phyloP scores from a whole-genome alignment of 2,329 filamentous ascomycete species.

The Xylariomycetidae sp. region DNA sequence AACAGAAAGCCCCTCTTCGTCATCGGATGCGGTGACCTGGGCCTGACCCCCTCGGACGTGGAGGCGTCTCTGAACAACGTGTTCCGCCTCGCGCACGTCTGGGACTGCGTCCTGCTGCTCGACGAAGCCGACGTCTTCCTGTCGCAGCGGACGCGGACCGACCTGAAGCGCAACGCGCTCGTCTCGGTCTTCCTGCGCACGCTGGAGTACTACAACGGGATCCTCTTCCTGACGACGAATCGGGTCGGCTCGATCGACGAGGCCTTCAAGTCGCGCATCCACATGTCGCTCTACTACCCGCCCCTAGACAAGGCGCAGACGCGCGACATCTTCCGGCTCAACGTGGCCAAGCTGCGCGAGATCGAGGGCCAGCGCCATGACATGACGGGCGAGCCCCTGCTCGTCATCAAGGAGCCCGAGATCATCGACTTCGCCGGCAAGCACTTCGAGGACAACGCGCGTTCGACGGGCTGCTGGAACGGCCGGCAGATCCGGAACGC shows the following conservation, averaged over 20 bases:
- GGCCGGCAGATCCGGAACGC: constrained; percentile 30
- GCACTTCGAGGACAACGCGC: constrained; percentile 28
- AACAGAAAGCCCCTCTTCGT: constrained; percentile 40
- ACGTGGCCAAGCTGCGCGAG: constrained; percentile 32
- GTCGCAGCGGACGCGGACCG: constrained; percentile 22
- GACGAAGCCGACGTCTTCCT: constrained; percentile 27
- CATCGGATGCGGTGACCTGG: constrained; percentile 46
- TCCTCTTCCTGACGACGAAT: constrained; percentile 41
- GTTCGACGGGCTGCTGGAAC: constrained; percentile 27
- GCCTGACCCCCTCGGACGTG: constrained; percentile 35
- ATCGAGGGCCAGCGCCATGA: constrained; percentile 31
- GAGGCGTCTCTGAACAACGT: constrained; percentile 37
- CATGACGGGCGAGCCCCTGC: constrained; percentile 30
- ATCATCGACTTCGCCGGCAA: constrained; percentile 31
- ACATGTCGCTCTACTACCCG: constrained; percentile 33
- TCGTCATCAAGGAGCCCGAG: constrained; percentile 30
- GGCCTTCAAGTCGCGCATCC: constrained; percentile 38
- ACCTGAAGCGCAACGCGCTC: constrained; percentile 31
- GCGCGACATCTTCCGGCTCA: constrained; percentile 36
- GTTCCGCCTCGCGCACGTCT: constrained; percentile 35
- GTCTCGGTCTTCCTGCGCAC: constrained; percentile 34
- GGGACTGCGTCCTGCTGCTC: constrained; percentile 25
- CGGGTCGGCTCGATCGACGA: constrained; percentile 38
- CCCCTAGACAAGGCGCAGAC: constrained; percentile 34
- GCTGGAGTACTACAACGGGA: constrained; percentile 35